Evolutionary conservation across 148 eudicot genomes (phyloP).

Genomic region (Heliosperma pusillum): DNA sequence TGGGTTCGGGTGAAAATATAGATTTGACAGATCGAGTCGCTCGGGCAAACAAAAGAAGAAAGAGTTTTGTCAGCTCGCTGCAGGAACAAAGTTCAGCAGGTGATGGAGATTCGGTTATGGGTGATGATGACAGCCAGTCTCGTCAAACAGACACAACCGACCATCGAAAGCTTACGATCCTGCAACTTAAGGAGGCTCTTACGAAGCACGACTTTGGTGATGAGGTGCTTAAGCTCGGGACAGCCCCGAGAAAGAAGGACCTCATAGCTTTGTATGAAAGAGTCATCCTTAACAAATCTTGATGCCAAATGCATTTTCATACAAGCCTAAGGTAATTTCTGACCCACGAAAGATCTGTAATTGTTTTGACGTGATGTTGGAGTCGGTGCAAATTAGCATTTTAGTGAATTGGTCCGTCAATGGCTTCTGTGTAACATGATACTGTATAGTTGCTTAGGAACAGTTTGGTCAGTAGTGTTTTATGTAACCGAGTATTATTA

Average conservation of each 20-base stretch:
- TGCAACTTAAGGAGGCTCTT: slow-evolving; percentile 73
- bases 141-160: slow-evolving; percentile 55
- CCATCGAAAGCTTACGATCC: slow-evolving; percentile 64
- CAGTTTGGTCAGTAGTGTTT: background rate
- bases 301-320: slow-evolving; percentile 1
- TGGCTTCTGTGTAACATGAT: background rate
- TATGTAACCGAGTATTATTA: too few species aligned
- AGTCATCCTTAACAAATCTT: slow-evolving; percentile 54
- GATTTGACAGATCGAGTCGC: slow-evolving; percentile 35
- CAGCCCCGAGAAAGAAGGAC: slow-evolving; percentile 70
- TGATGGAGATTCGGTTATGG: slow-evolving; percentile 65
- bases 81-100: slow-evolving; percentile 39
- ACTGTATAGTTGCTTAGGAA: background rate
- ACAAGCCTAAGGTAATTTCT: too few species aligned
- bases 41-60: slow-evolving; percentile 60
- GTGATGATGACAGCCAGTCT: slow-evolving; percentile 57
- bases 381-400: background rate
- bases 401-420: background rate
- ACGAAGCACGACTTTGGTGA: slow-evolving; percentile 74
- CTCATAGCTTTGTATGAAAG: slow-evolving; percentile 76
- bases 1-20: slow-evolving; percentile 52
- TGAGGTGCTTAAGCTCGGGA: slow-evolving; percentile 73
- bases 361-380: background rate
- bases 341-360: too few species aligned
- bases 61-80: slow-evolving; percentile 53